Percentiles rank a stretch among this genome's conserved stretches.
Evolutionary conservation across 2,329 filamentous ascomycete species (phyloP).

Genomic region (Fusarium austroafricanum): DNA sequence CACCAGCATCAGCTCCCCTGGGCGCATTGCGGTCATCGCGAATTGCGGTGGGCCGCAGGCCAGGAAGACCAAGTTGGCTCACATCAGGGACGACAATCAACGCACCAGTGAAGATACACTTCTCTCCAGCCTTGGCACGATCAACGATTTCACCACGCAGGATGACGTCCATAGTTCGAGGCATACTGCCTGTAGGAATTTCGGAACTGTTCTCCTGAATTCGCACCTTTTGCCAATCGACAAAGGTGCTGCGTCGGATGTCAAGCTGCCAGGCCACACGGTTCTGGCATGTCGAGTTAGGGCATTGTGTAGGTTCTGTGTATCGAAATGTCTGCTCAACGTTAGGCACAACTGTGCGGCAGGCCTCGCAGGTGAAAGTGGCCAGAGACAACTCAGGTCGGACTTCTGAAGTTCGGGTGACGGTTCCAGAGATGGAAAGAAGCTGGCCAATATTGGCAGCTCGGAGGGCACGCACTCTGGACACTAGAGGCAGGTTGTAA

Average conservation of each 20-base stretch:
- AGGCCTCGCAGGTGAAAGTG: constrained; percentile 91
- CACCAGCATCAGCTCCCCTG: constrained; percentile 82
- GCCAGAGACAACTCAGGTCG: constrained; percentile 91
- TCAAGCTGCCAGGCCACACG: constrained; percentile 95
- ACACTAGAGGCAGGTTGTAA: constrained; percentile 91
- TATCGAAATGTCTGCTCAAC: constrained; percentile 98
- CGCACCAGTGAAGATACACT: constrained; percentile 97
- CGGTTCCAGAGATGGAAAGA: constrained; percentile 95
- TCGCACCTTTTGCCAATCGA: constrained; percentile 99
- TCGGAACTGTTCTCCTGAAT: constrained; percentile 99
- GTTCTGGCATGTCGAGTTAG: constrained; percentile 88
- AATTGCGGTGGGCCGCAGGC: constrained; percentile 82
- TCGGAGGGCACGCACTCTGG: constrained; percentile 84
- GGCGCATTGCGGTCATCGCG: constrained; percentile 81
- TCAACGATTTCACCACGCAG: constrained; percentile 97
- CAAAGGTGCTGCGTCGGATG: constrained; percentile 95
- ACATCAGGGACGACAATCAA: constrained; percentile 97
- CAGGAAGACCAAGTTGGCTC: constrained; percentile 91
- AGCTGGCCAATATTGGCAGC: constrained; percentile 93
- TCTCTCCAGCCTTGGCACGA: constrained; percentile 95
- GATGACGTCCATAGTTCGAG: constrained; percentile 96
- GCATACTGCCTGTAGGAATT: constrained; percentile 98
- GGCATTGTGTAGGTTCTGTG: constrained; percentile 95
- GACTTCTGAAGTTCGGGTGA: constrained; percentile 96
- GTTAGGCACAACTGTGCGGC: constrained; percentile 85